phyloP scores from a whole-genome alignment of 108 stramenopile genomes.

The Nannochloropsis oceanica region DNA sequence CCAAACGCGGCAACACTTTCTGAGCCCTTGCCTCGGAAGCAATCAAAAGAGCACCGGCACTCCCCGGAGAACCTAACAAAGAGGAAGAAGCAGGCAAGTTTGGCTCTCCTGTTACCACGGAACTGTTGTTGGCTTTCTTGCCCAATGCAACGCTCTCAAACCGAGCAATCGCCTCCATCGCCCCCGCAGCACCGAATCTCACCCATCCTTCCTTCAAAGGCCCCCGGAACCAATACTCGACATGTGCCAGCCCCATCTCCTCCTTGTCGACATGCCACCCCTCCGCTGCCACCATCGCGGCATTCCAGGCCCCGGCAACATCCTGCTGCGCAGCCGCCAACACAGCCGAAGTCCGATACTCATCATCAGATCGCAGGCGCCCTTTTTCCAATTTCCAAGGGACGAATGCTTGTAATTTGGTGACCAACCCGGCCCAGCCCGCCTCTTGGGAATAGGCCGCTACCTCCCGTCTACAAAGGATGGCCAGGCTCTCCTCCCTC shows the following conservation, averaged over 20 bases:
- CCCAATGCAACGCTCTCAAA: background rate
- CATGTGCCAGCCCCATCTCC: background rate
- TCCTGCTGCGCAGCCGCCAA: background rate
- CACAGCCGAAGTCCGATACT: background rate
- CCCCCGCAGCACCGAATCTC: background rate
- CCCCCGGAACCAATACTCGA: background rate
- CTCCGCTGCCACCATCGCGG: background rate
- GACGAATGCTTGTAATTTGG: background rate
- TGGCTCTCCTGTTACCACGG: background rate
- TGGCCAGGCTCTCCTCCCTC: background rate
- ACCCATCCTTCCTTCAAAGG: background rate
- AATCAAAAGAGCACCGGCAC: background rate
- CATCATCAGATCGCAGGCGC: background rate
- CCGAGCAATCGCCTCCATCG: background rate
- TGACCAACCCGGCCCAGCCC: background rate
- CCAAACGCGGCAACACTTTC: background rate
- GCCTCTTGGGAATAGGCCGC: background rate
- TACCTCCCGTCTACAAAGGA: background rate
- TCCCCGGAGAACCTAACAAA: background rate
- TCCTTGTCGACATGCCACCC: background rate
- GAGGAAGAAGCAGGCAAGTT: background rate
- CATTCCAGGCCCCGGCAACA: background rate
- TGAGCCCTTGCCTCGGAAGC: background rate
- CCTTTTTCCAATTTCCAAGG: background rate
- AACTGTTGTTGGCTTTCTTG: background rate